Percentiles rank a stretch among this genome's conserved stretches.
Evolutionary conservation across 345 rosid genomes (phyloP).

Genomic region (Ceriops zippeliana): DNA sequence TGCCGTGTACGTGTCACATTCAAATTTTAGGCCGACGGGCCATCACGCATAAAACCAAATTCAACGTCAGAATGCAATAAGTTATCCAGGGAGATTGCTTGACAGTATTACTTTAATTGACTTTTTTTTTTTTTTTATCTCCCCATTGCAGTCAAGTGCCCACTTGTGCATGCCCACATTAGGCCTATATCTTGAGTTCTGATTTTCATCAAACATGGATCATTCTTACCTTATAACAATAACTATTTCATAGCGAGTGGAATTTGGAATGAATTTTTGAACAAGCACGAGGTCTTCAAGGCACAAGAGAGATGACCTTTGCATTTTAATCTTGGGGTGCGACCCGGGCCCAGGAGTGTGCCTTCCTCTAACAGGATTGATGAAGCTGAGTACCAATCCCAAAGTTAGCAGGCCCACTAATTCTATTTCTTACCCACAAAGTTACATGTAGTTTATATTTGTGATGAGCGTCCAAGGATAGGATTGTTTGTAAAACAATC

Average conservation of each 20-base stretch:
- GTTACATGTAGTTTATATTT: neutral
- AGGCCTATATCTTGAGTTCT: too few relatives aligned
- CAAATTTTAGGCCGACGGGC: too few relatives aligned
- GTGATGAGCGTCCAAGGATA: neutral
- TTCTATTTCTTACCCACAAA: neutral
- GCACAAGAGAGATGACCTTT: constrained; percentile 62
- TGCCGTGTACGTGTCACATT: too few relatives aligned
- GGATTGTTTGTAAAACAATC: neutral
- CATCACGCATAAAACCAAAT: neutral
- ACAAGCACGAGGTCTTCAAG: constrained; percentile 55
- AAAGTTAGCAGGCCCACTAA: constrained; percentile 20
- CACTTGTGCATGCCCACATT: too few relatives aligned
- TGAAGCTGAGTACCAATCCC: constrained; percentile 31
- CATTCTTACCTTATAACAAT: constrained; percentile 42
- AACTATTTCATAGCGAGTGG: constrained; percentile 90
- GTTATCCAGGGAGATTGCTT: neutral
- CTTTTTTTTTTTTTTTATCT: too few relatives aligned
- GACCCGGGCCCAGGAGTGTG: constrained; percentile 83
- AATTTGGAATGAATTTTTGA: constrained; percentile 65
- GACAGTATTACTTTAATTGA: too few relatives aligned
- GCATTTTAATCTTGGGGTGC: constrained; percentile 48
- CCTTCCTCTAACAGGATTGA: constrained; percentile 64
- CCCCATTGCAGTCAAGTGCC: too few relatives aligned
- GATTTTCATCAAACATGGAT: too few relatives aligned
- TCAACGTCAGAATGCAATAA: too few relatives aligned